Evolutionary conservation across 495 filamentous ascomycete genomes (phyloP), one percentile per base, ranked within the genome.

Genomic region (Lophiostoma macrostomum): DNA sequence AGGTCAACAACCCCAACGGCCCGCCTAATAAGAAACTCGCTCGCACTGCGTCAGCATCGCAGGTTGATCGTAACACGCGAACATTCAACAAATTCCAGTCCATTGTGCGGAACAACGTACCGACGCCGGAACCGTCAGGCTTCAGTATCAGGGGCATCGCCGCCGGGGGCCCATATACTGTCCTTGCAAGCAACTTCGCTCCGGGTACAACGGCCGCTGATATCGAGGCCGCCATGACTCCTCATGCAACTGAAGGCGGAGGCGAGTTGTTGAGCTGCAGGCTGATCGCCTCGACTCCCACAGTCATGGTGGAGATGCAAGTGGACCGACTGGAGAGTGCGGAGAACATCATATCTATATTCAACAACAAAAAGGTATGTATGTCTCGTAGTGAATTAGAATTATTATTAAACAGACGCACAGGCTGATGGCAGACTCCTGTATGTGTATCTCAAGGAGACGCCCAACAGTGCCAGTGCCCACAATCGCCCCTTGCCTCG

Each of bases 151-250:
- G 84, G 56, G 93, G 93, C 18, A 71, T 80, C 4, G 88, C 89
- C 1, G 25, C 54, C 20, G 23, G 20, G 1, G 86, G 87, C 0
- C 88, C 90, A 0, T 93, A 82, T 60, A 78, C 84, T n/a, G 86
- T 97, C 11, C 75, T 90, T 43, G 91, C 85, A 1, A 81, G 83
- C 67, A 97, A 97, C 71, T 91, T 98, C 60, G 90, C 90, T 3
- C 83, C 83, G 3, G 93, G 93, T 30, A 98, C 93, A 3, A 96
- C 93, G 3, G 89, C 88, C 1, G 91, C 88, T 30, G 93, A 98
- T 67, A 95, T 97, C 40, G 88, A 95, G 70, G 83, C 85, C 50
- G 90, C 89, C 35, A 78, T 96, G 73, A 79, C 80, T 32, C 82
- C 85, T 1, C 69, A 86, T 2, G 84, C 83, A n/a, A n/a, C n/a